Conservation (phyloP, 2,329 filamentous ascomycete species). For the Tolypocladium tropicale region DNA sequence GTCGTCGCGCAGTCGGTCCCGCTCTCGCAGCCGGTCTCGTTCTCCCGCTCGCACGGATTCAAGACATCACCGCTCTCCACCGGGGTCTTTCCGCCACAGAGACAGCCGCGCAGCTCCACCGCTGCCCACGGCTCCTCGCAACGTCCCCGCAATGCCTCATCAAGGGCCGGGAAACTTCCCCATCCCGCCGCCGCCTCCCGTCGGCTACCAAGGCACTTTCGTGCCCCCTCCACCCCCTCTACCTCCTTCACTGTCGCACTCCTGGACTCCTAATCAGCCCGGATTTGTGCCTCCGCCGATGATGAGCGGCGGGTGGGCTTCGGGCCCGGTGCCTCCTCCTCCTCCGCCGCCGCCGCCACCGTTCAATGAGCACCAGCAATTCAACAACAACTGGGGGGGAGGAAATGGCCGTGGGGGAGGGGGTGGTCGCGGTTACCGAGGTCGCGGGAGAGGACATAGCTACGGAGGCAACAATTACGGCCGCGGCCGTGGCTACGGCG, state of each 20-base stretch:
- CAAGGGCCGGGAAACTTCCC: background rate
- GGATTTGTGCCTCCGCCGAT: conserved; percentile 14
- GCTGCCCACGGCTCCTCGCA: background rate
- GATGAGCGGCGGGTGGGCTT: conserved; percentile 14
- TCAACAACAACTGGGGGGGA: conserved; percentile 12
- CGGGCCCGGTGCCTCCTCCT: conserved; percentile 2
- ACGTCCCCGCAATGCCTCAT: background rate
- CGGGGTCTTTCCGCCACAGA: conserved; percentile 9
- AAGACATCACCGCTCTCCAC: conserved; percentile 12
- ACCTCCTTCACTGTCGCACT: conserved; percentile 14
- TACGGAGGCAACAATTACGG: conserved; percentile 1
- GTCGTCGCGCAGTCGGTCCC: conserved; percentile 10
- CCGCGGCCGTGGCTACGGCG: background rate
- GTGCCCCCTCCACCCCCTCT: conserved; percentile 24
- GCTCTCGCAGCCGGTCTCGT: conserved; percentile 7
- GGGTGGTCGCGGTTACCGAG: conserved; percentile 20
- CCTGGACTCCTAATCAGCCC: conserved; percentile 17
- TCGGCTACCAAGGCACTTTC: conserved; percentile 31
- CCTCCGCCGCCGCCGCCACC: conserved; percentile 11
- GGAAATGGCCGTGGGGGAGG: conserved; percentile 16
- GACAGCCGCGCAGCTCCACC: conserved; percentile 16
- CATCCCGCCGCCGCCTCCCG: conserved; percentile 12
- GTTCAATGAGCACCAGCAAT: conserved; percentile 4
- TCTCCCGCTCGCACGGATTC: conserved; percentile 2
- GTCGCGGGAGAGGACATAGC: conserved; percentile 12